Percentiles rank a stretch among this genome's conserved stretches.
phyloP scores from a whole-genome alignment of 345 rosid genomes.

The Kernera saxatilis region DNA sequence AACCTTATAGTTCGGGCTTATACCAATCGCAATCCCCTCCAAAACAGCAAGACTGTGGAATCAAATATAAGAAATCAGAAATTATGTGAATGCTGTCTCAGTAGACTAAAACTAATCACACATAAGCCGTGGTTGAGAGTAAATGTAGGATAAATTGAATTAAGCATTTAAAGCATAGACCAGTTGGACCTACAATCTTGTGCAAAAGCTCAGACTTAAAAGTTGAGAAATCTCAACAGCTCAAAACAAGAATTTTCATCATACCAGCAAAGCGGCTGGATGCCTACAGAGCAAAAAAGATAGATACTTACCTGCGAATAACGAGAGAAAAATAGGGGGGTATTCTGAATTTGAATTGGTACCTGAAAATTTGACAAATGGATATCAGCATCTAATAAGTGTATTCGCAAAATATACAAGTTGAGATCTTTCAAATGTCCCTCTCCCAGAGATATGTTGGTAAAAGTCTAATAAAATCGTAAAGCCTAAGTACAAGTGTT shows the following conservation, averaged over 20 bases:
- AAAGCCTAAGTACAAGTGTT: background rate
- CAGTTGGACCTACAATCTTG: constrained; percentile 7
- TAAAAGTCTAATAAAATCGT: background rate
- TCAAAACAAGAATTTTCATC: constrained; percentile 4
- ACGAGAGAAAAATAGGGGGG: constrained; percentile 96
- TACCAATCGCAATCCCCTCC: constrained; percentile 88
- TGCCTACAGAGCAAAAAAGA: background rate
- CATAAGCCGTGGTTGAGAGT: background rate
- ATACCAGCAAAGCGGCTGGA: background rate
- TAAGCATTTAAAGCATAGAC: constrained; percentile 1
- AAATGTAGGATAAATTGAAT: background rate
- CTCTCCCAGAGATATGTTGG: background rate
- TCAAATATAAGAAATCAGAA: constrained; percentile 17
- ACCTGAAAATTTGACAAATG: constrained; percentile 54
- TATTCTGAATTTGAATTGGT: constrained; percentile 84
- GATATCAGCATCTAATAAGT: constrained; percentile 8
- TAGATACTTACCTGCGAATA: constrained; percentile 60
- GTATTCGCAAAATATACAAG: background rate
- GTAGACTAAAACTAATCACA: background rate
- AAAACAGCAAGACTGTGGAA: constrained; percentile 78
- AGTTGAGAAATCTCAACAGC: background rate
- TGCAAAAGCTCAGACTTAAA: background rate
- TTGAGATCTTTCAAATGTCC: background rate
- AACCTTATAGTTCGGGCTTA: constrained; percentile 82
- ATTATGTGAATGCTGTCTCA: constrained; percentile 5